Base-by-base conservation (phyloP, 2,329 filamentous ascomycete species). In the Intubia oerlemansii region DNA sequence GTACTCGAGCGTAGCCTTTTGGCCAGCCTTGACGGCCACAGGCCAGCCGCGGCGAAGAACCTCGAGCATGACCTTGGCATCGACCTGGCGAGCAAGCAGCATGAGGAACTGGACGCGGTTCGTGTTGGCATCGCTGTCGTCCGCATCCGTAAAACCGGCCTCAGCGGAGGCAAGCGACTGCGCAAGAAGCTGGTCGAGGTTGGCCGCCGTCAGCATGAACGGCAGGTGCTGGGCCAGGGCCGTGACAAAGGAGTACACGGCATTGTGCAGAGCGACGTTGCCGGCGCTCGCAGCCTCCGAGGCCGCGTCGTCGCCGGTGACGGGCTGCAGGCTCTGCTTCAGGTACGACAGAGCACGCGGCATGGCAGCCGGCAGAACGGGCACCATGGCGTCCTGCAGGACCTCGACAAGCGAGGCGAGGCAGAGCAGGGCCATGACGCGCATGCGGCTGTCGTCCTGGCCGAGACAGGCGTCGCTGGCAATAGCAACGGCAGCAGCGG, bases 401-500 rank as follows among this genome's bases (percentile, higher is more conserved):
- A 92, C 81, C 40, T 92, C 81, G 4, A 91, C 72, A 41, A 91
- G 67, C 2, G 82, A 92, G 4, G 85, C 76, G 32, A 98, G 62
- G 44, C 82, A 93, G 27, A 93, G 56, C 25, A 93, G 55, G n/a
- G 81, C 79, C 57, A 90, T 77, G 34, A 85, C 63, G 23, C 74
- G 73, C 27, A 93, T 64, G 16, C 67, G 66, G 38, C 64, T 57
- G 41, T 91, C 77, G 10, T 61, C 50, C 45, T 77, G 73, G 21
- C 76, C 78, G 27, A 95, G 62, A 37, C 80, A 85, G 37, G 76
- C 59, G 31, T 69, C 56, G 24, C 82, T 71, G 21, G 78, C 71
- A 41, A 98, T 75, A 2, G 74, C 75, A 34, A 70, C 59, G 5
- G 82, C 80, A 5, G 82, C 76, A 5, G 66, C 65, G 16, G 76